These are phyloP conservation scores for barrel medic (Medicago truncatula) DNA, from an alignment of 306 rosid species.

Conservation along the genomic window DNA sequence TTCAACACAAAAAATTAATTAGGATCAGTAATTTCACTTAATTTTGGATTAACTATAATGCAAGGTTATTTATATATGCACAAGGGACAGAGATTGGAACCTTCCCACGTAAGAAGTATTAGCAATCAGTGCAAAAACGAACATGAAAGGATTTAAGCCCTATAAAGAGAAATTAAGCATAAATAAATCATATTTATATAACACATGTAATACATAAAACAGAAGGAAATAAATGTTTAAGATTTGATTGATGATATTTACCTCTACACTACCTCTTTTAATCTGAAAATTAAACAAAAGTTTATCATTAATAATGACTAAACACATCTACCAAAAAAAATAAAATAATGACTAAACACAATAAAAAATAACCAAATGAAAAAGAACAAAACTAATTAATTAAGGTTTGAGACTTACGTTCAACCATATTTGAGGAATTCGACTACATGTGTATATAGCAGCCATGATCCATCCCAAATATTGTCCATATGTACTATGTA, in stretches of 20 bases:
- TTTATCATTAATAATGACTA: constrained; percentile 1
- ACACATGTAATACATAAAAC: not conserved
- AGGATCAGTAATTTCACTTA: not conserved
- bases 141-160: constrained; percentile 95
- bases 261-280: constrained; percentile 94
- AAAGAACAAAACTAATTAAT: not conserved
- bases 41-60: not conserved
- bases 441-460: constrained; percentile 84
- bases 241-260: constrained; percentile 29
- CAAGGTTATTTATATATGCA: not conserved
- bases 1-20: not conserved
- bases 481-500: constrained; percentile 65
- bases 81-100: constrained; percentile 33
- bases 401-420: constrained; percentile 53
- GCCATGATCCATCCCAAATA: constrained; percentile 96
- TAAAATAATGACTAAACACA: not conserved
- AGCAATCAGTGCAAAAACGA: constrained; percentile 80
- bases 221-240: not conserved
- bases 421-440: constrained; percentile 90
- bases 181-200: not conserved
- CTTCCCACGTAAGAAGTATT: constrained; percentile 79
- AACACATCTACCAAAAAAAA: too few relatives aligned
- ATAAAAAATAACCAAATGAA: not conserved
- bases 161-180: constrained; percentile 17
- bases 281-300: constrained; percentile 55